phyloP scores from a whole-genome alignment of 345 rosid species.

The Melaleuca alternifolia region DNA sequence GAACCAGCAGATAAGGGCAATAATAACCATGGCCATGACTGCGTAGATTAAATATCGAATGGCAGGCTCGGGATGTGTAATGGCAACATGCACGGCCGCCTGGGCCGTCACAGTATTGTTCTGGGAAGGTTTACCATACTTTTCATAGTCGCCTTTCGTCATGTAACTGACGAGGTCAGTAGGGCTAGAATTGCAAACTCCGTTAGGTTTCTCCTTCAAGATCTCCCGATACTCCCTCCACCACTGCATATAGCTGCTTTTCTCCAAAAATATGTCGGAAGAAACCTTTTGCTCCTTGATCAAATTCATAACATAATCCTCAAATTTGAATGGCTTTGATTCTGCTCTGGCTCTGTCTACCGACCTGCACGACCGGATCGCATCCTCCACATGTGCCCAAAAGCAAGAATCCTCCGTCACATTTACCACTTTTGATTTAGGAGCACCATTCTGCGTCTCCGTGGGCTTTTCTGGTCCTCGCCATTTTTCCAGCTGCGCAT shows the following conservation, averaged over 20 bases:
- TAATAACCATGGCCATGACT: too few species aligned
- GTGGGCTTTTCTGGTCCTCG: not conserved
- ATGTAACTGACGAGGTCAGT: constrained; percentile 8
- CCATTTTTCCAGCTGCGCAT: constrained; percentile 38
- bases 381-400: constrained; percentile 73
- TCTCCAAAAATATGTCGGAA: not conserved
- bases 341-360: not conserved
- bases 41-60: too few species aligned
- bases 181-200: not conserved
- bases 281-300: not conserved
- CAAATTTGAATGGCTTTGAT: not conserved
- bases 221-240: not conserved
- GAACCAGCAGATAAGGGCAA: too few species aligned
- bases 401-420: constrained; percentile 63
- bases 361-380: constrained; percentile 12
- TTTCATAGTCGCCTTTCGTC: constrained; percentile 9
- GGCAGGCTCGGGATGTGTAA: too few species aligned
- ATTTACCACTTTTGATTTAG: not conserved
- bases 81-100: too few species aligned
- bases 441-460: not conserved
- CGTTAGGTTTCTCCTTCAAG: not conserved
- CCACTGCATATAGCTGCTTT: not conserved
- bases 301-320: not conserved
- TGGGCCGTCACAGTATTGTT: too few species aligned
- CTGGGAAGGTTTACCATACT: not conserved